Evolutionary conservation across 768 basidiomycete genomes (phyloP), one percentile per base, ranked within the genome.

Genomic region (Boletales sp.): DNA sequence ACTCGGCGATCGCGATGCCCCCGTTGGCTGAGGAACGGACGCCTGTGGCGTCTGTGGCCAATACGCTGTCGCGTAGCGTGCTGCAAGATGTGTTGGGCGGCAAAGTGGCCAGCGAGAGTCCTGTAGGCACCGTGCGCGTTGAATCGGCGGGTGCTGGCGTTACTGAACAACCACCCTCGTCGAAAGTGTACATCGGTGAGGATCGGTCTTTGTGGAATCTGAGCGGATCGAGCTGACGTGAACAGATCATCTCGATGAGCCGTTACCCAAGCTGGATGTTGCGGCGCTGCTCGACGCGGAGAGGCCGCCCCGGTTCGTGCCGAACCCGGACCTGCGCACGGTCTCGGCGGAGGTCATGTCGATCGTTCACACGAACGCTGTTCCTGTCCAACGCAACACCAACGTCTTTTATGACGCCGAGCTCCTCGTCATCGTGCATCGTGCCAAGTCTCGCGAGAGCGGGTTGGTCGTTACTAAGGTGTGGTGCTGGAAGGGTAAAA

Each of bases 401-500:
- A 70, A 77, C 51, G 64, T 87, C 15, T 89, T 92, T 63, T 86
- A 92, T 59, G 89, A 92, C 46, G 70, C 75, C 2, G 90, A 93
- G 61, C 69, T 82, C 8, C 69, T 90, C 17, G 81, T 78, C 1
- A 73, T 92, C 44, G 73, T 92, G 13, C 78, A 89, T 62, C 78
- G 90, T 13, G 75, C 70, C 19, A 92, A 90, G 65, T 78, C 78
- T 0, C 80, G 72, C 48, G 70, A 75, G n/a, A 82, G 67, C 32
- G 84, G 86, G 12, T 72, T 92, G 14, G 88, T 81, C 4, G 72
- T 74, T 21, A 90, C 84, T 6, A 76, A 74, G 18, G 77, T 92
- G 15, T 92, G 88, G 88, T 79, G 78, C 18, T 93, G 90, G 90
- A 69, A 72, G 15, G 90, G 90, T 0, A 80, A 74, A 46, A 72